These are phyloP conservation scores for Xylaria telfairii DNA, from an alignment of 495 filamentous ascomycete species.

Conservation along the genomic window DNA sequence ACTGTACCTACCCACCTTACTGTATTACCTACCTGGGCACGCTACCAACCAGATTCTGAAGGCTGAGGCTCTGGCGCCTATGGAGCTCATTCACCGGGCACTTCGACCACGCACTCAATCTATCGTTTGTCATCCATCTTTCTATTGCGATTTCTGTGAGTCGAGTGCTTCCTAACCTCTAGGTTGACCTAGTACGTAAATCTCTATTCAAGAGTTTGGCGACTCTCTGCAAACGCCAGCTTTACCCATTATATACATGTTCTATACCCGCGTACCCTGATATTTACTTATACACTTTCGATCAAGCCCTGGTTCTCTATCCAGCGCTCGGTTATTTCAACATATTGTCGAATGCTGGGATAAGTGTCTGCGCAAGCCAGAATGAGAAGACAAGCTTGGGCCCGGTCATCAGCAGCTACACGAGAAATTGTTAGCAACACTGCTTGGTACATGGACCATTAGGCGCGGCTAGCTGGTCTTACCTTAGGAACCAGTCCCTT, in stretches of 20 bases:
- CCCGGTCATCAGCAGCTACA: slow-evolving; percentile 91
- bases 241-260: slow-evolving; percentile 27
- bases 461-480: slow-evolving; percentile 20
- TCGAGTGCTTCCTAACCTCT: slow-evolving; percentile 23
- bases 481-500: slow-evolving; percentile 95
- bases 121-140: not conserved
- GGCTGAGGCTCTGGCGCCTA: not conserved
- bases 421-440: slow-evolving; percentile 22
- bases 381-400: slow-evolving; percentile 99
- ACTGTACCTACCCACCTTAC: no score
- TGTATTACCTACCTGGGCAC: no score
- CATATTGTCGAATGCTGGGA: slow-evolving; percentile 63
- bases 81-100: not conserved
- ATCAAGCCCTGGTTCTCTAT: not conserved
- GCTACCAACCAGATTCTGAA: no score
- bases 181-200: slow-evolving; percentile 21
- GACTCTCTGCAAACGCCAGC: slow-evolving; percentile 23
- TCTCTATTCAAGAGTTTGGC: slow-evolving; percentile 3
- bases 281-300: slow-evolving; percentile 19
- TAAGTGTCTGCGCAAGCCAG: slow-evolving; percentile 96
- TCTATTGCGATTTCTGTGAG: slow-evolving; percentile 19
- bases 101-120: not conserved
- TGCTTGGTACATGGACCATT: not conserved
- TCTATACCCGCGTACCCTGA: slow-evolving; percentile 20
- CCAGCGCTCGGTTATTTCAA: slow-evolving; percentile 30